Percentiles rank a stretch among this genome's conserved stretches.
phyloP scores from a whole-genome alignment of 2,329 filamentous ascomycete species.

The Neonectria hederae region DNA sequence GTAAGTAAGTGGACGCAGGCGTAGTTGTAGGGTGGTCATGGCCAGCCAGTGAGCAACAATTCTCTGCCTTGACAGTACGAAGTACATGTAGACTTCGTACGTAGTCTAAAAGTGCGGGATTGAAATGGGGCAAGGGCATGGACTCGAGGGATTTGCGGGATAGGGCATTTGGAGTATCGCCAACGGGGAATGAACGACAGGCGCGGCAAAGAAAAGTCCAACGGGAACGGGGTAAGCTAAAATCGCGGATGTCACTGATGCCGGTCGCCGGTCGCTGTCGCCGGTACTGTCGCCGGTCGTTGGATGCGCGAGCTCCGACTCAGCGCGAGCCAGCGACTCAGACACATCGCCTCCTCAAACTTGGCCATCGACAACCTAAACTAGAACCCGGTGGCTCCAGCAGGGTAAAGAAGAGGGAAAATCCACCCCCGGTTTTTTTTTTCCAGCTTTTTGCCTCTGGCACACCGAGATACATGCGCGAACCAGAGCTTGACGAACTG shows the following conservation, averaged over 20 bases:
- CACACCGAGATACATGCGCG: conserved; percentile 37
- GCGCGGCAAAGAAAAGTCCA: conserved; percentile 23
- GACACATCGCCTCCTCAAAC: conserved; percentile 4
- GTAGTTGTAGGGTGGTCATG: background rate
- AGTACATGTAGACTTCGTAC: background rate
- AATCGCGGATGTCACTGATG: conserved; percentile 10
- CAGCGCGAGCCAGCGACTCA: conserved; percentile 15
- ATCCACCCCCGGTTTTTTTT: conserved; percentile 21
- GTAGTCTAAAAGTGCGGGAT: conserved; percentile 4
- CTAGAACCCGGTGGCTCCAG: conserved; percentile 5
- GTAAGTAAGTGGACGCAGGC: conserved; percentile 1
- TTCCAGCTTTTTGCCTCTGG: conserved; percentile 26
- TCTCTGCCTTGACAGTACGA: conserved; percentile 1
- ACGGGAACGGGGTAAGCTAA: conserved; percentile 5
- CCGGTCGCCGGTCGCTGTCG: conserved; percentile 15
- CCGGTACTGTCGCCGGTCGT: background rate
- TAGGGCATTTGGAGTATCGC: conserved; percentile 3
- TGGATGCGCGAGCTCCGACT: conserved; percentile 4
- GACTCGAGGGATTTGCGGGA: conserved; percentile 11
- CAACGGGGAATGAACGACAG: conserved; percentile 28
- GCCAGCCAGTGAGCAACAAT: background rate
- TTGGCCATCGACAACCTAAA: conserved; percentile 5
- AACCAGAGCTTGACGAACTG: conserved; percentile 20
- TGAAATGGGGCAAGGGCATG: conserved; percentile 25
- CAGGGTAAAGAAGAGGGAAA: background rate